A percentile compares a stretch with the other conserved stretches of the same genome.
Evolutionary conservation across 768 basidiomycete genomes (phyloP).

Genomic region (Amylocystis lapponica): DNA sequence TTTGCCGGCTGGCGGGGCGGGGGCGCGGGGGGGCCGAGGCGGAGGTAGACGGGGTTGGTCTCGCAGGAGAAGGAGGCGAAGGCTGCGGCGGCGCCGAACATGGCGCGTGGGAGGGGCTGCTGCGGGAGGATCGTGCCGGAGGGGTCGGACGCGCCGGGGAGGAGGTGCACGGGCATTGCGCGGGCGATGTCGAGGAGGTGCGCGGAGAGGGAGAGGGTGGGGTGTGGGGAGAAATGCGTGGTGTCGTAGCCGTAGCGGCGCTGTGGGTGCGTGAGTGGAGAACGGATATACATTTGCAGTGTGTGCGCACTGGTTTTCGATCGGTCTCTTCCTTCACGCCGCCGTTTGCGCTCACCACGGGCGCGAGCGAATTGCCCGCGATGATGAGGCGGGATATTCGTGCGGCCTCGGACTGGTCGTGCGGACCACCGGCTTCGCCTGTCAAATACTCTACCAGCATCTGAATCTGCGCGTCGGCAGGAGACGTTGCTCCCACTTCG

Average conservation of each 20-base stretch:
- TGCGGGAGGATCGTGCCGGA: conserved; percentile 88
- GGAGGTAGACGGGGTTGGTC: conserved; percentile 88
- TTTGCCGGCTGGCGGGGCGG: conserved; percentile 16
- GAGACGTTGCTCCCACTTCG: conserved; percentile 58
- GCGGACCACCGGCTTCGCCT: conserved; percentile 71
- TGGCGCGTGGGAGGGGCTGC: conserved; percentile 85
- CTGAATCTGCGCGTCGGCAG: conserved; percentile 69
- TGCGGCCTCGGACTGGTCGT: conserved; percentile 59
- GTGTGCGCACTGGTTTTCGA: conserved; percentile 49
- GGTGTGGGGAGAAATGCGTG: conserved; percentile 67
- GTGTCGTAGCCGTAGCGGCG: conserved; percentile 63
- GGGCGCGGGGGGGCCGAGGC: conserved; percentile 44
- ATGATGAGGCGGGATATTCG: conserved; percentile 83
- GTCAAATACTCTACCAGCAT: conserved; percentile 87
- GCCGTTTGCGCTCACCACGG: conserved; percentile 32
- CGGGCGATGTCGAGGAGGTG: conserved; percentile 72
- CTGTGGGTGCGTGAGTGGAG: conserved; percentile 33
- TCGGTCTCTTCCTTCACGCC: conserved; percentile 29
- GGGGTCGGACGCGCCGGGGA: conserved; percentile 87
- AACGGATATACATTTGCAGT: background rate
- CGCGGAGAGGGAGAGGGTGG: conserved; percentile 61
- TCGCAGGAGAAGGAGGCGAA: conserved; percentile 66
- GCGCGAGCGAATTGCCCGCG: conserved; percentile 82
- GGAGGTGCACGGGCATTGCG: conserved; percentile 77
- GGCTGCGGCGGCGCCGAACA: conserved; percentile 66